Evolutionary conservation across 306 rosid species (phyloP), one percentile per base, ranked within the genome.

Genomic region (Quercus rubra): DNA sequence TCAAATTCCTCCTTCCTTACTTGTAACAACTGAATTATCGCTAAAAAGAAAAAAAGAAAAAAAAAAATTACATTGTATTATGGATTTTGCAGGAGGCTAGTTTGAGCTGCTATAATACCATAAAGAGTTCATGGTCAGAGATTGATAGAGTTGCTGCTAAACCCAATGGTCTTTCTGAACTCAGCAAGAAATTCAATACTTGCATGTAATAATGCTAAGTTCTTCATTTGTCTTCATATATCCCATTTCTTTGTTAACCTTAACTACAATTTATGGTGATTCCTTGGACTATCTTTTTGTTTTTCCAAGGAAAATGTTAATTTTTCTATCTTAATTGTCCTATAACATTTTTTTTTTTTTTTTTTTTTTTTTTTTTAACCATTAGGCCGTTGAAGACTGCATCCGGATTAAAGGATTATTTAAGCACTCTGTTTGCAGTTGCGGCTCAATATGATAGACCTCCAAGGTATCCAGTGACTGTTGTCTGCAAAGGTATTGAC

Each of bases 111-210:
- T 80, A 80, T 17, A 69, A 86, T 59, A 86, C 85, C 17, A 91
- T 91, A 9, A 43, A 18, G 18, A 80, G 80, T 2, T 91, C 95
- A 3, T 89, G 96, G 96, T 82, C 89, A 9, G 88, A 77, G 74
- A 91, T 91, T 6, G 89, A 89, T 77, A 66, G 59, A 20, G 80
- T 87, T 71, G 90, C 90, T 61, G 66, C 85, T 33, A 55, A 31
- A 79, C 70, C 66, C 19, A 55, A 58, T n/a, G 93, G 96, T 21
- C 90, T 91, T 70, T 84, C 85, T 81, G 55, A 68, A 69, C 92
- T 91, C 43, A 82, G 86, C 81, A 54, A 86, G 56, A 82, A 77
- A 68, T 91, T 91, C 74, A 71, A 75, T 6, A 89, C 95, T 77
- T 91, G 95, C 92, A 52, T 56, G 90, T 87, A 75, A 59, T 10